phyloP scores from a whole-genome alignment of 2,329 filamentous ascomycete genomes.

The Paraphoma sp. region DNA sequence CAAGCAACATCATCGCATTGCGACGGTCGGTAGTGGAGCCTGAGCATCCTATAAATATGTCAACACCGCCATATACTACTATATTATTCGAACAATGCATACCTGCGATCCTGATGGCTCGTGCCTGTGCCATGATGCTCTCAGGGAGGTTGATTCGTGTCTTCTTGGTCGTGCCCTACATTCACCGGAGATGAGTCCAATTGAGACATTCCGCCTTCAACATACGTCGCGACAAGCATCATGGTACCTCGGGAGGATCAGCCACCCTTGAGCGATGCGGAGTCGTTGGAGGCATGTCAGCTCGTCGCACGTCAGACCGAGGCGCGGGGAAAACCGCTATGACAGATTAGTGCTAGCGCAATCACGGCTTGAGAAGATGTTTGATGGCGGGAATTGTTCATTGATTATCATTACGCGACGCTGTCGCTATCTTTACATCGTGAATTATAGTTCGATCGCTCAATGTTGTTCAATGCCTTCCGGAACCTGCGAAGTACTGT shows the following conservation, averaged over 20 bases:
- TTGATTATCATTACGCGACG: no score
- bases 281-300: slow-evolving; percentile 27
- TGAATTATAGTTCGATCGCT: background rate
- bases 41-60: slow-evolving; percentile 31
- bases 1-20: slow-evolving; percentile 38
- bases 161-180: background rate
- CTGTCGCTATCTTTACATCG: no score
- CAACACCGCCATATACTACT: background rate
- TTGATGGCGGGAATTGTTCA: no score
- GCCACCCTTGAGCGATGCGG: slow-evolving; percentile 8
- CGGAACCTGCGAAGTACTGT: slow-evolving; percentile 4
- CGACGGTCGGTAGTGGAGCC: slow-evolving; percentile 41
- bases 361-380: no score
- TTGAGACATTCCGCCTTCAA: slow-evolving; percentile 5
- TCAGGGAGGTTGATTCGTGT: slow-evolving; percentile 7
- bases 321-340: slow-evolving; percentile 17
- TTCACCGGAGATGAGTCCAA: background rate
- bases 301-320: slow-evolving; percentile 3
- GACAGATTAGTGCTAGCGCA: background rate
- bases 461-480: slow-evolving; percentile 2
- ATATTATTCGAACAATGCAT: background rate
- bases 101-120: slow-evolving; percentile 32
- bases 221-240: background rate
- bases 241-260: slow-evolving; percentile 15
- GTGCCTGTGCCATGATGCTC: slow-evolving; percentile 18